Conservation (phyloP, 202 grass and related monocot genomes). For the Setaria italica region DNA sequence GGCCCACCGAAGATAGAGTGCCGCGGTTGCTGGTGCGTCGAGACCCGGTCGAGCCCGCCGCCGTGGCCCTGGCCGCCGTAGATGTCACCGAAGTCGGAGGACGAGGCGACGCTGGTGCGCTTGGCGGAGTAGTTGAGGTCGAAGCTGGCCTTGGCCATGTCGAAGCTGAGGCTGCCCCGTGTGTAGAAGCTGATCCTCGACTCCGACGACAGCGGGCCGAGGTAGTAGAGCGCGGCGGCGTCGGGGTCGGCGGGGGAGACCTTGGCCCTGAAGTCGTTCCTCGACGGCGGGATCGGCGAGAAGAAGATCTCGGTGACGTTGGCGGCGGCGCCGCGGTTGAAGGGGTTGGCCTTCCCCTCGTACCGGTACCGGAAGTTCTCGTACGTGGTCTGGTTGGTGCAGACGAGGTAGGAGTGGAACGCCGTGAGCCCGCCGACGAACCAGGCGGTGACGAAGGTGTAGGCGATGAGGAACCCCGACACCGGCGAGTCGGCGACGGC, state of each 20-base stretch:
- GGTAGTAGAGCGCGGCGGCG: slow-evolving; percentile 58
- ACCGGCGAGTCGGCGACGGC: slow-evolving; percentile 70
- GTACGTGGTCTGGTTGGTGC: slow-evolving; percentile 97
- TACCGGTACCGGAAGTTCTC: slow-evolving; percentile 97
- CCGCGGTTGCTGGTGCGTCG: slow-evolving; percentile 55
- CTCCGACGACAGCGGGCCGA: slow-evolving; percentile 39
- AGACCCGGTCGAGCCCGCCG: slow-evolving; percentile 37
- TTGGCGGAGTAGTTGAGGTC: slow-evolving; percentile 62
- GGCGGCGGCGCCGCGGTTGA: slow-evolving; percentile 65
- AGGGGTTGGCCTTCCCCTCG: slow-evolving; percentile 78
- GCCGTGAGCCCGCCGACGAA: slow-evolving; percentile 92
- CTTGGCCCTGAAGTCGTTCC: slow-evolving; percentile 67
- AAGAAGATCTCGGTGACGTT: slow-evolving; percentile 79
- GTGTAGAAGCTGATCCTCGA: slow-evolving; percentile 64
- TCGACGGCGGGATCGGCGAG: slow-evolving; percentile 65
- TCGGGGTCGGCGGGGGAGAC: slow-evolving; percentile 56
- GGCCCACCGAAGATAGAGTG: slow-evolving; percentile 56
- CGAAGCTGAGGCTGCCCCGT: slow-evolving; percentile 63
- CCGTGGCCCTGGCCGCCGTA: slow-evolving; percentile 24
- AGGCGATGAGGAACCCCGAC: slow-evolving; percentile 76
- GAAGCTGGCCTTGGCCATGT: slow-evolving; percentile 78
- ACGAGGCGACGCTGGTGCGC: slow-evolving; percentile 63
- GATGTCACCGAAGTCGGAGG: slow-evolving; percentile 92
- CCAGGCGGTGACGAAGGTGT: slow-evolving; percentile 88
- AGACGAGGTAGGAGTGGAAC: slow-evolving; percentile 86